Percentiles rank a stretch among this genome's conserved stretches.
Conservation (phyloP, 108 stramenopile species). For the Fragilaria crotonensis region DNA sequence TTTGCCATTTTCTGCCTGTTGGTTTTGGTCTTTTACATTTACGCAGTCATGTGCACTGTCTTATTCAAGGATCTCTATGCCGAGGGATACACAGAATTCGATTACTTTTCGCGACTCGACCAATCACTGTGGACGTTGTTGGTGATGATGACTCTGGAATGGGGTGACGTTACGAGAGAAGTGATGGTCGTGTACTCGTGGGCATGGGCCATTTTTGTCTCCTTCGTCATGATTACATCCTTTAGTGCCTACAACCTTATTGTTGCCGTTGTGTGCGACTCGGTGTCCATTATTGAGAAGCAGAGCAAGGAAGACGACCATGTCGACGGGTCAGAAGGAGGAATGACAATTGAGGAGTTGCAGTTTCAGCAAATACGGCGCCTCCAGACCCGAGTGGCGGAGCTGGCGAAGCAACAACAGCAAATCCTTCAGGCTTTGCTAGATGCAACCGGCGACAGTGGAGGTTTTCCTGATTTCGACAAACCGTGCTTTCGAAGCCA, state of each 20-base stretch:
- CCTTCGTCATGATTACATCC: slow-evolving; percentile 55
- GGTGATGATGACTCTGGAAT: slow-evolving; percentile 58
- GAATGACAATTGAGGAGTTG: too few species aligned
- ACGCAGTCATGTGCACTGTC: slow-evolving; percentile 61
- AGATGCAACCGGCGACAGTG: too few species aligned
- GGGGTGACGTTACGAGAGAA: slow-evolving; percentile 36
- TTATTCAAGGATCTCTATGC: slow-evolving; percentile 37
- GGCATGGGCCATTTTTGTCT: slow-evolving; percentile 51
- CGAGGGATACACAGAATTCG: slow-evolving; percentile 15
- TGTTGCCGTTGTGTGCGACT: slow-evolving; percentile 74
- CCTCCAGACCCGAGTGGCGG: too few species aligned
- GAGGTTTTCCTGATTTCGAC: too few species aligned
- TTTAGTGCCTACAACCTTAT: slow-evolving; percentile 69
- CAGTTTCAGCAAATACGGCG: too few species aligned
- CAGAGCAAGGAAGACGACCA: slow-evolving; percentile 6
- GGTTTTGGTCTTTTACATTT: slow-evolving; percentile 48
- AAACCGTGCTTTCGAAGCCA: too few species aligned
- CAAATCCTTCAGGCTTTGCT: too few species aligned
- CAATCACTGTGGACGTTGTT: slow-evolving; percentile 41
- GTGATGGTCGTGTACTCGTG: slow-evolving; percentile 35
- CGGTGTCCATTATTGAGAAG: slow-evolving; percentile 21
- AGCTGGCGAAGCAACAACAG: too few species aligned
- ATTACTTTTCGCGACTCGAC: slow-evolving; percentile 51
- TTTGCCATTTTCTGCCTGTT: slow-evolving; percentile 36
- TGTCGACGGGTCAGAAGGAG: too few species aligned